Evolutionary conservation across 495 filamentous ascomycete genomes (phyloP).

Genomic region (Neurospora hispaniola): DNA sequence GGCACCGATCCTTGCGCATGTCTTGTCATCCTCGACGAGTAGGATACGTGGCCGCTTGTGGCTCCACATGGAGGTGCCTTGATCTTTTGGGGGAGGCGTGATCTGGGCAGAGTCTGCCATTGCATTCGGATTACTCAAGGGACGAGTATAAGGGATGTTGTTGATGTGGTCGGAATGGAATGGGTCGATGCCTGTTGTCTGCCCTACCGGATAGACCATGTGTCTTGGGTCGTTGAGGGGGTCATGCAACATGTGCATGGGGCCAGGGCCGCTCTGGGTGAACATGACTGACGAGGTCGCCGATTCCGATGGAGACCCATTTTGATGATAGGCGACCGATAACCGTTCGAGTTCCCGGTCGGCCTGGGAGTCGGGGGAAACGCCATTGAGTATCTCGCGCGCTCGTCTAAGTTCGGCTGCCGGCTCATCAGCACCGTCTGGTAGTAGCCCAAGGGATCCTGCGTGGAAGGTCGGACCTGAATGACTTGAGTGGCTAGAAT

Average conservation of each 20-base stretch:
- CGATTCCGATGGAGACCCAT: conserved; percentile 36
- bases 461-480: conserved; percentile 22
- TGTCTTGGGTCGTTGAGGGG: conserved; percentile 60
- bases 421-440: conserved; percentile 50
- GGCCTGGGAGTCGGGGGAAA: conserved; percentile 67
- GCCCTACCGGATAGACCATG: conserved; percentile 82
- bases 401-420: conserved; percentile 80
- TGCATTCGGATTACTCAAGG: conserved; percentile 26
- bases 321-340: conserved; percentile 57
- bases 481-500: conserved; percentile 29
- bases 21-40: conserved; percentile 91
- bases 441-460: conserved; percentile 22
- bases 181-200: conserved; percentile 84
- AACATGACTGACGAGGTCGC: conserved; percentile 35
- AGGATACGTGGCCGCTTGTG: conserved; percentile 72
- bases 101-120: conserved; percentile 18
- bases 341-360: conserved; percentile 71
- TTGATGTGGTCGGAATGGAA: conserved; percentile 89
- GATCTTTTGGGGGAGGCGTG: conserved; percentile 21
- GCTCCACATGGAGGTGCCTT: conserved; percentile 46
- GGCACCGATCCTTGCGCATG: conserved; percentile 84
- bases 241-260: conserved; percentile 32
- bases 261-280: conserved; percentile 24
- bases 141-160: conserved; percentile 74
- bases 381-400: conserved; percentile 74